Percentiles rank a stretch among this genome's conserved stretches.
Evolutionary conservation across 345 rosid genomes (phyloP).

Genomic region (Gossypium turneri): DNA sequence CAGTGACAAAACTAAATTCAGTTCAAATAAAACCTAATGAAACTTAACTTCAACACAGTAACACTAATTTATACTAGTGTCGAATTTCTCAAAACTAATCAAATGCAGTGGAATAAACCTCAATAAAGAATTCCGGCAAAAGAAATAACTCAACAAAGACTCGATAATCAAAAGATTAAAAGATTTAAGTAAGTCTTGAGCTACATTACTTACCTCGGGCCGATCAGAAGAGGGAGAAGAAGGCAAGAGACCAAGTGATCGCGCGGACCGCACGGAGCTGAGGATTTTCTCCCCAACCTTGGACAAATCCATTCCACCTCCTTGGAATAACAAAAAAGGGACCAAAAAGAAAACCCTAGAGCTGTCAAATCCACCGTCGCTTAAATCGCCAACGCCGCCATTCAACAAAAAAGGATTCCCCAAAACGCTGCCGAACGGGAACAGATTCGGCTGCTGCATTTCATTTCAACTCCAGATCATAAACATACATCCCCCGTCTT

Average conservation of each 20-base stretch:
- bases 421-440: conserved; percentile 58
- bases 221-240: conserved; percentile 56
- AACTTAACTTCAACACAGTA: background rate
- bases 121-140: background rate
- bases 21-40: background rate
- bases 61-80: background rate
- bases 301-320: conserved; percentile 86
- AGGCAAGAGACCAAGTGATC: conserved; percentile 84
- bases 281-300: conserved; percentile 87
- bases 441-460: conserved; percentile 75
- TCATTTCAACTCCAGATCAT: conserved; percentile 53
- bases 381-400: conserved; percentile 48
- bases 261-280: conserved; percentile 92
- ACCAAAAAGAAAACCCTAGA: conserved; percentile 82
- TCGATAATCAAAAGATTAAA: background rate
- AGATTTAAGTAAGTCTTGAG: background rate
- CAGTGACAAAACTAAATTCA: background rate
- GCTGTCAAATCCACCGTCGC: conserved; percentile 64
- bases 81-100: background rate
- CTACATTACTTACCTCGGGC: conserved; percentile 56
- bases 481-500: background rate
- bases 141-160: background rate
- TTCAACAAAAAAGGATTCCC: conserved; percentile 60
- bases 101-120: background rate
- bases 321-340: conserved; percentile 75